Base-by-base conservation (phyloP, 495 filamentous ascomycete species). In the Podospora sp. region DNA sequence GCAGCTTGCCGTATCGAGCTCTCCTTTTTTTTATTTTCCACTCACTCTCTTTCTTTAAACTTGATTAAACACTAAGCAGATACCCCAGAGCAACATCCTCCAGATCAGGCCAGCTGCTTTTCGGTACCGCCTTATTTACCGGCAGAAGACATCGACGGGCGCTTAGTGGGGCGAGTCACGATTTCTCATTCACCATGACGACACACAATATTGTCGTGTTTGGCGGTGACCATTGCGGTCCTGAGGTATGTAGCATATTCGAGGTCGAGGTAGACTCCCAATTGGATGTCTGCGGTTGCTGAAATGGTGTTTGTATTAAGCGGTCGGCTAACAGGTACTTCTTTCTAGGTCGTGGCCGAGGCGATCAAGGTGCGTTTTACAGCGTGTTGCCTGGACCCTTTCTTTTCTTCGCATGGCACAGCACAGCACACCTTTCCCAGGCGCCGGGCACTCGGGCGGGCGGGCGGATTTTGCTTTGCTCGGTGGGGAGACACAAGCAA, bases 161-260 rank as follows among this genome's bases (percentile, higher is more conserved):
- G 40, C 40, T 46, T n/a, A 11, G 5, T 46, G 40, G 40, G 5
- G 40, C 11, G 4, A 18, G 2, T 14, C 40, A 46, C 29, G 14
- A 6, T 46, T 14, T 6, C 40, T 6, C 9, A 18, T n/a, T 20
- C 51, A 62, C 65, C 55, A 87, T 87, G 84, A 70, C 83, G 60
- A 79, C 77, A 59, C 79, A 85, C 67, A 86, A 86, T 59, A 87
- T 87, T 71, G 84, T 87, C 25, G 90, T 93, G 55, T 92, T 93
- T 75, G 88, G 80, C 72, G 95, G 95, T 75, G 95, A 99, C 79
- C 92, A 97, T 80, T 93, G 91, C 73, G 95, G 95, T 77, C 95
- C 95, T 14, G 95, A 99, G 89, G 95, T 95, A 77, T 68, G 84
- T 72, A 25, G 18, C 62, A 33, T 36, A 25, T 49, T 29, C 33